A percentile compares a stretch with the other conserved stretches of the same genome.
Conservation (phyloP, 768 basidiomycete genomes). For the Clavulina sp. region DNA sequence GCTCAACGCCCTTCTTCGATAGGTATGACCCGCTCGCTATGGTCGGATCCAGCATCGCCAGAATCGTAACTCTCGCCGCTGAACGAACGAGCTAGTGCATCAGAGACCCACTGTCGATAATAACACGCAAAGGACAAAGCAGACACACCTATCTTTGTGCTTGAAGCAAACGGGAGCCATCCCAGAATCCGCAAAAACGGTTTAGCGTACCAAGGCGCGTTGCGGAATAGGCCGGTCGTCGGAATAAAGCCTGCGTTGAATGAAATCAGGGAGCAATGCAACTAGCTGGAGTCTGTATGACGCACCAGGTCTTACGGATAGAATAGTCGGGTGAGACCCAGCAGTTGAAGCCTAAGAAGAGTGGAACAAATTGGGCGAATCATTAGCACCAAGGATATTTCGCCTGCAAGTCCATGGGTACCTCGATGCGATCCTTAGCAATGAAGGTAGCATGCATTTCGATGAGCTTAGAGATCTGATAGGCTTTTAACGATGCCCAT, state of each 20-base stretch:
- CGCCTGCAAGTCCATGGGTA: not conserved
- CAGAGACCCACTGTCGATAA: not conserved
- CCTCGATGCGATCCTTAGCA: constrained; percentile 5
- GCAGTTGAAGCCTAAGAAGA: too few species aligned
- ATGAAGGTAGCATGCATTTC: constrained; percentile 8
- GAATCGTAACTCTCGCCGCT: constrained; percentile 4
- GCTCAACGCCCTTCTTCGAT: constrained; percentile 1
- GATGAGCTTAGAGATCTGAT: constrained; percentile 9
- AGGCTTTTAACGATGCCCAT: not conserved
- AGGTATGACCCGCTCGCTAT: constrained; percentile 7
- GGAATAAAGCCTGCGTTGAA: constrained; percentile 13
- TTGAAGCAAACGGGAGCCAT: constrained; percentile 10
- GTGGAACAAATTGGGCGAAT: too few species aligned
- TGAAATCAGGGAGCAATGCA: not conserved
- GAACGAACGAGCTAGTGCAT: not conserved
- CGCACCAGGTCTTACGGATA: constrained; percentile 10
- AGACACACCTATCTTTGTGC: constrained; percentile 8
- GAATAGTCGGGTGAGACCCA: not conserved
- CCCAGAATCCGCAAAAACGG: constrained; percentile 6
- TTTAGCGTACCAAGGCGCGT: not conserved
- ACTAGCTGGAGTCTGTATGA: not conserved
- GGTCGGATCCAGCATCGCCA: constrained; percentile 1
- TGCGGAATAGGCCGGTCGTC: constrained; percentile 10
- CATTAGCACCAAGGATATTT: not conserved
- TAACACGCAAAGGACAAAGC: not conserved